A percentile compares a stretch with the other conserved stretches of the same genome.
These are phyloP conservation scores for Rhizophagus clarus DNA, from an alignment of 192 early-diverging fungal species.

Conservation along the genomic window DNA sequence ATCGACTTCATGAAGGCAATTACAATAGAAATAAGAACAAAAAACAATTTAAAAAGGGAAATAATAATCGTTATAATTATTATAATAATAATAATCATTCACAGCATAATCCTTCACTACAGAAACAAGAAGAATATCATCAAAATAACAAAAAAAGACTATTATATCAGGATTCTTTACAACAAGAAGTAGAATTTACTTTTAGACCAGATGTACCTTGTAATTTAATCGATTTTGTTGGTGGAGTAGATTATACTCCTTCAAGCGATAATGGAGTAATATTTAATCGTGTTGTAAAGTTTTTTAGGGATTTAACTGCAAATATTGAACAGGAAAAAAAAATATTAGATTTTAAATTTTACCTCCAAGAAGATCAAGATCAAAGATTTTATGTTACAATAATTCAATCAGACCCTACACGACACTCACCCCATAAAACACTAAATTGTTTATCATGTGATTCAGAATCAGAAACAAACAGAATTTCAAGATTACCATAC, in stretches of 20 bases:
- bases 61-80: background rate
- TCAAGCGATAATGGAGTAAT: background rate
- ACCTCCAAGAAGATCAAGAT: background rate
- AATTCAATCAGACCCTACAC: background rate
- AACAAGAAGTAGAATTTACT: background rate
- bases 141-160: background rate
- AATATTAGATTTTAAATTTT: slow-evolving; percentile 6
- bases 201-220: slow-evolving; percentile 16
- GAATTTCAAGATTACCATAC: slow-evolving; percentile 6
- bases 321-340: slow-evolving; percentile 13
- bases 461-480: slow-evolving; percentile 22
- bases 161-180: background rate
- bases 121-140: background rate
- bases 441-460: slow-evolving; percentile 27
- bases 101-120: background rate
- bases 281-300: slow-evolving; percentile 12
- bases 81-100: background rate
- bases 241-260: slow-evolving; percentile 9
- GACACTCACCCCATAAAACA: background rate
- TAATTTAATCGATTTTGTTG: slow-evolving; percentile 23
- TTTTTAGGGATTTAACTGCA: slow-evolving; percentile 8
- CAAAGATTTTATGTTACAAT: slow-evolving; percentile 12
- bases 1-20: no score
- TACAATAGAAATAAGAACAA: background rate
- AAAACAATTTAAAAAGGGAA: background rate